phyloP scores from a whole-genome alignment of 176 grass and related monocot genomes.

The sorghum (Sorghum bicolor) region DNA sequence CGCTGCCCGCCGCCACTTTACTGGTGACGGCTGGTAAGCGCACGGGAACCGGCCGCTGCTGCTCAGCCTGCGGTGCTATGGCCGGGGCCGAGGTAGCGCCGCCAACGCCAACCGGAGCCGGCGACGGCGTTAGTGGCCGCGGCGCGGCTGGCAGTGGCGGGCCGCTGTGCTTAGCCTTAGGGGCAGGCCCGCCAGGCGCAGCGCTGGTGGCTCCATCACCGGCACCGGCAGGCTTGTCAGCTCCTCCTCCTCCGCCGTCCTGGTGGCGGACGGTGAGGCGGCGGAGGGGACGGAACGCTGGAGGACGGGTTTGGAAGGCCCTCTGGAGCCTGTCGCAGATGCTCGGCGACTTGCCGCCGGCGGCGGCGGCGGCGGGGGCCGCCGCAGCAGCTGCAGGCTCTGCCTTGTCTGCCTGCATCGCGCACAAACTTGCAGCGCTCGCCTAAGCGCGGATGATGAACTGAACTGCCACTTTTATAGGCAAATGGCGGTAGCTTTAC shows the following conservation, averaged over 20 bases:
- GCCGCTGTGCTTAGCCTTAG: not conserved
- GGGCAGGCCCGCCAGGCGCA: not conserved
- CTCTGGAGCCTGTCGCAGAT: conserved; percentile 35
- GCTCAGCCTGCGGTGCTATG: not conserved
- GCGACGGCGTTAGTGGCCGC: not conserved
- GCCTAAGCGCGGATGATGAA: not conserved
- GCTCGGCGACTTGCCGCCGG: not conserved
- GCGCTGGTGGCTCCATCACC: not conserved
- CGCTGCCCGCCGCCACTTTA: not conserved
- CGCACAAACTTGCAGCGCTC: not conserved
- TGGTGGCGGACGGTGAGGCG: conserved; percentile 34
- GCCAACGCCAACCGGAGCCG: no score
- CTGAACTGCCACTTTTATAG: conserved; percentile 15
- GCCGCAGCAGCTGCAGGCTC: not conserved
- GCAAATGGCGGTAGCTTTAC: not conserved
- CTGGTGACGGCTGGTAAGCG: not conserved
- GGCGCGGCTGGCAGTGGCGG: not conserved
- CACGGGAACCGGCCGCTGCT: not conserved
- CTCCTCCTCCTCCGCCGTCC: not conserved
- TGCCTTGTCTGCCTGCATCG: conserved; percentile 33
- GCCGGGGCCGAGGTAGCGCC: not conserved
- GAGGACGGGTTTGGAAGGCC: conserved; percentile 36
- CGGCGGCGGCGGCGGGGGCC: not conserved
- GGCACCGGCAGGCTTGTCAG: not conserved
- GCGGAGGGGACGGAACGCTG: conserved; percentile 37